Evolutionary conservation across 2,329 filamentous ascomycete genomes (phyloP).

Genomic region (Ceratocystiopsis minuta): DNA sequence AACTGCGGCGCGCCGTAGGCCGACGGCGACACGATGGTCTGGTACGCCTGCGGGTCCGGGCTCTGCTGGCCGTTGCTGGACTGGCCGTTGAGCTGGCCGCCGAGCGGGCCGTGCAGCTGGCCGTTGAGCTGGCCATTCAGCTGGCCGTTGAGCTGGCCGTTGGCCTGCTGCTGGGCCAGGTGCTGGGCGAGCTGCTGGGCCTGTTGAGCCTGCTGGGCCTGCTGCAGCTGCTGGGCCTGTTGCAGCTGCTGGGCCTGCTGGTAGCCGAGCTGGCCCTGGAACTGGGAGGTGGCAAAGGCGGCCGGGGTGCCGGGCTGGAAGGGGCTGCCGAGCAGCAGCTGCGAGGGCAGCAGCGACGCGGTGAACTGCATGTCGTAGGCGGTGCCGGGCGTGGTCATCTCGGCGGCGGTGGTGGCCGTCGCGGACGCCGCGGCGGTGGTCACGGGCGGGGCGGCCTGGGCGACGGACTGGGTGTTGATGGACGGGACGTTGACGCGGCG

Average conservation of each 20-base stretch:
- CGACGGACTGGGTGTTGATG: conserved; percentile 69
- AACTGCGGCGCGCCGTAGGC: conserved; percentile 68
- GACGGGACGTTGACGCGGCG: conserved; percentile 73
- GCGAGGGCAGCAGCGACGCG: conserved; percentile 68
- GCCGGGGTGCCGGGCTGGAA: conserved; percentile 91
- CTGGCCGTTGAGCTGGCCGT: conserved; percentile 34
- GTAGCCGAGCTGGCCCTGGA: conserved; percentile 67
- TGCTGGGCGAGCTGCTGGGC: conserved; percentile 50
- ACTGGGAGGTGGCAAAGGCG: conserved; percentile 79
- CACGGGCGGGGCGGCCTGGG: conserved; percentile 20
- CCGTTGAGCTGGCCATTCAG: conserved; percentile 40
- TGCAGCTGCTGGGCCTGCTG: conserved; percentile 46
- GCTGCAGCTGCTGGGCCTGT: conserved; percentile 38
- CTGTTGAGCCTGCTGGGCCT: conserved; percentile 22
- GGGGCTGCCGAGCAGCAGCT: conserved; percentile 84
- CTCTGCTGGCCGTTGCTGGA: conserved; percentile 59
- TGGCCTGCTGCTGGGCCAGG: conserved; percentile 34
- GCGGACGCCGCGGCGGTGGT: conserved; percentile 26
- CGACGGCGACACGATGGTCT: conserved; percentile 70
- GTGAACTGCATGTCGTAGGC: conserved; percentile 98
- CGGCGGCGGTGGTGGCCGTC: conserved; percentile 34
- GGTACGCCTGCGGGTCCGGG: conserved; percentile 70
- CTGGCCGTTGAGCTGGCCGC: conserved; percentile 33
- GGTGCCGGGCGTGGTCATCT: conserved; percentile 73
- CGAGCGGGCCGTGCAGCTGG: too few species aligned